A percentile compares a stretch with the other conserved stretches of the same genome.
Conservation (phyloP, 179 eudicot genomes). For the Vitellaria paradoxa region DNA sequence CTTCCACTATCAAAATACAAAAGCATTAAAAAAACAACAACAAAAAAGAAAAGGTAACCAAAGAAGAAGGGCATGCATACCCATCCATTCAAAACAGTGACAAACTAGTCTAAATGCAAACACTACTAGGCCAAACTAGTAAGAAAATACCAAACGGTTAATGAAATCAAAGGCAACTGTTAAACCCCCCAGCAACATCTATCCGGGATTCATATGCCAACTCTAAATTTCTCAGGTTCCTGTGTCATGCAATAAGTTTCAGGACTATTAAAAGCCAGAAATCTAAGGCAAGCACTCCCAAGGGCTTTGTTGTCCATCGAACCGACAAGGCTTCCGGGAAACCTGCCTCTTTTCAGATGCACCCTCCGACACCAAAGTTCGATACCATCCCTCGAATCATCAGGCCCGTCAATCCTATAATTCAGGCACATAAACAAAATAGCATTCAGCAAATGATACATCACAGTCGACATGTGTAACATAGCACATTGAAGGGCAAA, state of each 20-base stretch:
- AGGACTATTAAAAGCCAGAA: no score
- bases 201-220: neutral
- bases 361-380: neutral
- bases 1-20: neutral
- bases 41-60: no score
- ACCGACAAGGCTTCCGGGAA: neutral
- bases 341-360: neutral
- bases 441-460: neutral
- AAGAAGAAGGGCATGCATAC: neutral
- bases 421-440: neutral
- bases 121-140: neutral
- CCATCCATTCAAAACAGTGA: neutral
- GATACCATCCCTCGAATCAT: neutral
- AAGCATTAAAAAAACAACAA: no score
- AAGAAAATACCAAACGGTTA: neutral
- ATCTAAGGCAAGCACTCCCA: neutral
- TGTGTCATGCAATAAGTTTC: no score
- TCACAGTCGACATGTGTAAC: neutral
- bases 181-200: neutral
- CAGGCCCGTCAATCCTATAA: slow-evolving; percentile 5
- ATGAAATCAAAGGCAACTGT: slow-evolving; percentile 3
- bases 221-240: no score
- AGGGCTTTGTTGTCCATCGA: neutral
- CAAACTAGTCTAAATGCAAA: slow-evolving; percentile 8
- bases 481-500: neutral